Conservation (phyloP, 2,329 filamentous ascomycete genomes). For the Neoscytalidium dimidiatum region DNA sequence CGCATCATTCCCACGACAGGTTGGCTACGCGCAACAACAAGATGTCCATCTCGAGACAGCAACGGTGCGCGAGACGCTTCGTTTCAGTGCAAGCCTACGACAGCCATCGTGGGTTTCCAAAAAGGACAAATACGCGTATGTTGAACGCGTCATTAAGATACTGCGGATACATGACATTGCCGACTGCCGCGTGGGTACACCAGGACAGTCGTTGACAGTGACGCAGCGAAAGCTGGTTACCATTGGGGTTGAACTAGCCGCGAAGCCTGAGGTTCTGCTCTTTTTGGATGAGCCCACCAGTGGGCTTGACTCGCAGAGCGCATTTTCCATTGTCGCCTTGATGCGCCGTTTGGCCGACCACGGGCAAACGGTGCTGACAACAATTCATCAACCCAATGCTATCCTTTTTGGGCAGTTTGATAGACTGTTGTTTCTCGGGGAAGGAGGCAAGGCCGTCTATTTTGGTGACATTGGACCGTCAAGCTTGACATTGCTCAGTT, state of each 20-base stretch:
- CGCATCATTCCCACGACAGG: constrained; percentile 51
- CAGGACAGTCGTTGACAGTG: constrained; percentile 54
- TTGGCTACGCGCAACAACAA: constrained; percentile 62
- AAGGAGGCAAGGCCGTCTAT: constrained; percentile 39
- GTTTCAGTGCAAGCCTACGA: constrained; percentile 65
- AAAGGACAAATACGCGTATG: constrained; percentile 67
- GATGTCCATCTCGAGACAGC: constrained; percentile 68
- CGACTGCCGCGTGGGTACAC: constrained; percentile 62
- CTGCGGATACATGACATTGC: constrained; percentile 68
- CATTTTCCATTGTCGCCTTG: constrained; percentile 65
- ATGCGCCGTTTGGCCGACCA: constrained; percentile 60
- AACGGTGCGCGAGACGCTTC: constrained; percentile 66
- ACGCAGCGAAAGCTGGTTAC: constrained; percentile 72
- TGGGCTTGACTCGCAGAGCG: constrained; percentile 59
- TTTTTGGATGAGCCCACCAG: constrained; percentile 72
- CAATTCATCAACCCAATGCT: constrained; percentile 49
- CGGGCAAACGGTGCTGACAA: constrained; percentile 49
- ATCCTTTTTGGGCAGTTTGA: constrained; percentile 51
- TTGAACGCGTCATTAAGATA: constrained; percentile 62
- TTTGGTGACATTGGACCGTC: constrained; percentile 47
- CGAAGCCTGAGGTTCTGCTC: constrained; percentile 64
- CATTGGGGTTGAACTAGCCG: constrained; percentile 71
- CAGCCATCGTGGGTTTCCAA: constrained; percentile 60
- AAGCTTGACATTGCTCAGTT: constrained; percentile 62
- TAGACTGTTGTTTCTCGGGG: constrained; percentile 45